These are phyloP conservation scores for Trichosporon inkin DNA, from an alignment of 1,284 basidiomycete species.

Conservation along the genomic window DNA sequence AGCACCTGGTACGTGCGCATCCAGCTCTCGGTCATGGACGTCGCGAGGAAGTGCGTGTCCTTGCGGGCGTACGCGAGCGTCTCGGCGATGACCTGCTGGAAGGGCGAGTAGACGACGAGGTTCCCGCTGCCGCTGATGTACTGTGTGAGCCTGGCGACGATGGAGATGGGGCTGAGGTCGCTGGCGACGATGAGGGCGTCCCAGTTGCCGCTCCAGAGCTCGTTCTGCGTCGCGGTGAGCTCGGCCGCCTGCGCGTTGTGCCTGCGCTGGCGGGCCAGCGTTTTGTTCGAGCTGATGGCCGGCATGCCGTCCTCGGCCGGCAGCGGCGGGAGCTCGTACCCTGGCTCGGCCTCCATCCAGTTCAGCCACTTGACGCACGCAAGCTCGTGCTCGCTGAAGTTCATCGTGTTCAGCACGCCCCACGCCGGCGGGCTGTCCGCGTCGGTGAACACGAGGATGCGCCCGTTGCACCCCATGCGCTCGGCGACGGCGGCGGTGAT, in stretches of 20 bases:
- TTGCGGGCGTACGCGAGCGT: conserved; percentile 68
- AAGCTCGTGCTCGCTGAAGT: conserved; percentile 65
- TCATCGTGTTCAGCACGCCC: conserved; percentile 79
- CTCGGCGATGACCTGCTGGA: conserved; percentile 73
- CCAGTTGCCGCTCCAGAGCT: conserved; percentile 81
- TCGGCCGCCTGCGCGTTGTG: conserved; percentile 46
- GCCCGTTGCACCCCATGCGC: conserved; percentile 77
- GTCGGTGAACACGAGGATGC: conserved; percentile 79
- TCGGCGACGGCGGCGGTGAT: conserved; percentile 80
- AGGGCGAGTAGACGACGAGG: conserved; percentile 80
- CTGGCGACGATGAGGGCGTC: conserved; percentile 78
- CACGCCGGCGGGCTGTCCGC: conserved; percentile 90
- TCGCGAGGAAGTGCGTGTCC: conserved; percentile 66
- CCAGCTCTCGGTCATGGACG: conserved; percentile 83
- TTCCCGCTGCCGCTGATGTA: conserved; percentile 80
- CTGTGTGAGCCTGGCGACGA: conserved; percentile 68
- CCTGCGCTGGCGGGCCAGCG: conserved; percentile 31
- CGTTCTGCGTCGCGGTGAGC: conserved; percentile 64
- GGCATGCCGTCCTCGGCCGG: conserved; percentile 40
- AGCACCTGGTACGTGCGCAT: conserved; percentile 87
- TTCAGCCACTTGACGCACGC: conserved; percentile 68
- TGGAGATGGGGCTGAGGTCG: conserved; percentile 79
- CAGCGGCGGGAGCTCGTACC: conserved; percentile 50
- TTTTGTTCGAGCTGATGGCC: conserved; percentile 31
- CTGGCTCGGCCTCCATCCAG: conserved; percentile 83